Evolutionary conservation across 495 filamentous ascomycete genomes (phyloP).

Genomic region (Cryomyces minteri): DNA sequence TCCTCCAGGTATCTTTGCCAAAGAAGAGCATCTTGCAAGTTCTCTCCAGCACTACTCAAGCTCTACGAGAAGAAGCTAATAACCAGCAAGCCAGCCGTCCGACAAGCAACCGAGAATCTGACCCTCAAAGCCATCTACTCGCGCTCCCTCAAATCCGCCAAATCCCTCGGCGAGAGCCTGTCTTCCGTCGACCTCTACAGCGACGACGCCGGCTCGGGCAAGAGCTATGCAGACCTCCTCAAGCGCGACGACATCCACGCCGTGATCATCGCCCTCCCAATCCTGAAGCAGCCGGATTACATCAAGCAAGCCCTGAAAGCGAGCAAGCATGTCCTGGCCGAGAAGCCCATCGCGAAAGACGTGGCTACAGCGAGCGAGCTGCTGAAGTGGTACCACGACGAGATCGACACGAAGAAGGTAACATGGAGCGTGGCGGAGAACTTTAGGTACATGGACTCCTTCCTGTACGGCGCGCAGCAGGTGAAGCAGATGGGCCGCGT

Average conservation of each 20-base stretch:
- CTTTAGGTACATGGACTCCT: constrained; percentile 45
- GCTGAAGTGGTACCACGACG: constrained; percentile 37
- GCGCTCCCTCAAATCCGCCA: constrained; percentile 18
- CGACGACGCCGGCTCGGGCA: constrained; percentile 37
- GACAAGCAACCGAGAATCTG: constrained; percentile 7
- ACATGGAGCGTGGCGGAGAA: constrained; percentile 60
- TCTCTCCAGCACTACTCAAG: neutral
- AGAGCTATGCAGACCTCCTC: constrained; percentile 41
- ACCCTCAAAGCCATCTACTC: constrained; percentile 25
- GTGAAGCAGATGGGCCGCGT: constrained; percentile 43
- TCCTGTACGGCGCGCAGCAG: constrained; percentile 34
- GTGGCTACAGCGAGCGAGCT: constrained; percentile 41
- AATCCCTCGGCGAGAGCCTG: constrained; percentile 6
- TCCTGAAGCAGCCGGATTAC: constrained; percentile 34
- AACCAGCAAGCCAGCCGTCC: constrained; percentile 27
- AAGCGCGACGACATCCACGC: constrained; percentile 43
- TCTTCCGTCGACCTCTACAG: constrained; percentile 27
- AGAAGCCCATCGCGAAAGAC: constrained; percentile 65
- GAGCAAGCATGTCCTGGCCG: constrained; percentile 65
- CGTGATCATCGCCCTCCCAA: constrained; percentile 54
- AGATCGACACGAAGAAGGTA: constrained; percentile 27
- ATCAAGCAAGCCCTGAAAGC: constrained; percentile 43
- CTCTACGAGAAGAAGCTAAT: neutral
- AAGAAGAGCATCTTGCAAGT: constrained; percentile 24
- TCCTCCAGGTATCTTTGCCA: constrained; percentile 28